Percentiles rank a stretch among this genome's conserved stretches.
Evolutionary conservation across 371 early-diverging fungal genomes (phyloP).

Genomic region (Rhizopus microsporus): DNA sequence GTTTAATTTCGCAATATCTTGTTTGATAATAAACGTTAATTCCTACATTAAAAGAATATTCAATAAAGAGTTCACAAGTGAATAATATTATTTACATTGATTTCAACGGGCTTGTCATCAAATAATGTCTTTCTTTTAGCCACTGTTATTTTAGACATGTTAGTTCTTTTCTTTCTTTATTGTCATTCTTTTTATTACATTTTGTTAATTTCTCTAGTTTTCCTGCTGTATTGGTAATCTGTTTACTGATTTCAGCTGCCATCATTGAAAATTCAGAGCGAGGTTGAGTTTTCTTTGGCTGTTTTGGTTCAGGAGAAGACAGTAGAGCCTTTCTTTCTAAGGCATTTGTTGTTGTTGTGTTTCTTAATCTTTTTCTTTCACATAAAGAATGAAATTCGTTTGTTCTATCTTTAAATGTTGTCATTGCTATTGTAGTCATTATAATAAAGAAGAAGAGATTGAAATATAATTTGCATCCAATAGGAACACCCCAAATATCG

Average conservation of each 20-base stretch:
- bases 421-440: slow-evolving; percentile 4
- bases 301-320: slow-evolving; percentile 15
- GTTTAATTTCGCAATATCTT: slow-evolving; percentile 92
- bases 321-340: slow-evolving; percentile 44
- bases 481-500: neutral
- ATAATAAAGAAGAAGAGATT: neutral
- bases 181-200: slow-evolving; percentile 40
- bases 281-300: slow-evolving; percentile 22
- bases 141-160: slow-evolving; percentile 41
- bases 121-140: slow-evolving; percentile 75
- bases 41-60: slow-evolving; percentile 59
- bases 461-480: neutral
- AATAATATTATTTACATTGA: slow-evolving; percentile 49
- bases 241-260: slow-evolving; percentile 66
- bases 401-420: slow-evolving; percentile 52
- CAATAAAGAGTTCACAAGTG: neutral
- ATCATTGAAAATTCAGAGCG: slow-evolving; percentile 62
- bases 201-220: slow-evolving; percentile 71
- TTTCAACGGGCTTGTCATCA: slow-evolving; percentile 76
- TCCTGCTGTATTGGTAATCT: slow-evolving; percentile 61
- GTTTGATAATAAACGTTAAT: slow-evolving; percentile 91
- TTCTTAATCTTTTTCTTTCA: slow-evolving; percentile 46
- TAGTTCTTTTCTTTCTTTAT: neutral
- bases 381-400: slow-evolving; percentile 54
- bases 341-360: slow-evolving; percentile 20